A percentile compares a stretch with the other conserved stretches of the same genome.
These are phyloP conservation scores for Phaeophleospora eucalypticola DNA, from an alignment of 2,329 filamentous ascomycete species.

Conservation along the genomic window DNA sequence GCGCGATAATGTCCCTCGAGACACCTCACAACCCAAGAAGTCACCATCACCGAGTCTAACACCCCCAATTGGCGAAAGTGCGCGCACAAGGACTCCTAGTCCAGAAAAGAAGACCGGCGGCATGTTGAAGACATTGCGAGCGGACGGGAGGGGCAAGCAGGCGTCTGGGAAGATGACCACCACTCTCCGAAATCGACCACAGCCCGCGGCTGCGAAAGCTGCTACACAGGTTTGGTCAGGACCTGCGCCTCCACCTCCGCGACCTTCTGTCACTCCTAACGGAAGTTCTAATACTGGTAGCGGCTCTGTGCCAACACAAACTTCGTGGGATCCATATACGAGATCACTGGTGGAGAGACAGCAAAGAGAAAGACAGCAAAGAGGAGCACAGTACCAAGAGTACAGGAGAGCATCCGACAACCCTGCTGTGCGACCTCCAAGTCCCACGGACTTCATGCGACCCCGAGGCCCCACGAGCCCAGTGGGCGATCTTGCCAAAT, in stretches of 20 bases:
- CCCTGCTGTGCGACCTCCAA: slow-evolving; percentile 27
- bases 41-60: slow-evolving; percentile 15
- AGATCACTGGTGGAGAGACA: slow-evolving; percentile 28
- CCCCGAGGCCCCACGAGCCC: slow-evolving; percentile 18
- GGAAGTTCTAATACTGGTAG: slow-evolving; percentile 1
- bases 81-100: slow-evolving; percentile 54
- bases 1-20: slow-evolving; percentile 21
- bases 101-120: slow-evolving; percentile 55
- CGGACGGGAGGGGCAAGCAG: slow-evolving; percentile 25
- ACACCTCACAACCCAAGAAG: slow-evolving; percentile 18
- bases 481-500: slow-evolving; percentile 14
- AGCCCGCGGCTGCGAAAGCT: slow-evolving; percentile 58
- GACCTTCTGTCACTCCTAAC: slow-evolving; percentile 7
- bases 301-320: slow-evolving; percentile 6
- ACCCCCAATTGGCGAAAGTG: slow-evolving; percentile 17
- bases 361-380: slow-evolving; percentile 7
- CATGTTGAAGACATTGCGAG: slow-evolving; percentile 45
- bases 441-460: slow-evolving; percentile 27
- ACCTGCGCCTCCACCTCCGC: slow-evolving; percentile 17
- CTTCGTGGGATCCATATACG: slow-evolving; percentile 34
- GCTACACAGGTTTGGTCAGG: slow-evolving; percentile 59
- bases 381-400: slow-evolving; percentile 7
- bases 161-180: slow-evolving; percentile 42
- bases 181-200: slow-evolving; percentile 42
- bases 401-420: slow-evolving; percentile 24